Percentiles rank a stretch among this genome's conserved stretches.
Conservation (phyloP, 495 filamentous ascomycete genomes). For the Hamigera avellanea region DNA sequence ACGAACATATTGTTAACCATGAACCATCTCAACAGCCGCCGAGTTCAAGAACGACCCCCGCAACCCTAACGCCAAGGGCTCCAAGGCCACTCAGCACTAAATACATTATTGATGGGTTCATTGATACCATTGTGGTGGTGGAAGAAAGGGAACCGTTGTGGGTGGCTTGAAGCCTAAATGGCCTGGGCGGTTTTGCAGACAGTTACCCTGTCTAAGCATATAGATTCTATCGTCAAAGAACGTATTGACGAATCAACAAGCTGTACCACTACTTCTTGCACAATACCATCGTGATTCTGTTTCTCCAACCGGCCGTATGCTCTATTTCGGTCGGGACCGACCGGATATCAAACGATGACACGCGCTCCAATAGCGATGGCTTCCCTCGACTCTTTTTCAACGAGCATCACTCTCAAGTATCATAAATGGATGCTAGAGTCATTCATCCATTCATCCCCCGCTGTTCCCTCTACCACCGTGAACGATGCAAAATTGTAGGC, state of each 20-base stretch:
- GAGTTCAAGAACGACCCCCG: conserved; percentile 95
- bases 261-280: conserved; percentile 24
- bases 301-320: neutral
- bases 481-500: too few species aligned
- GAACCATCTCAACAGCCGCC: conserved; percentile 43
- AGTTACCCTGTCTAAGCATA: conserved; percentile 33
- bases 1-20: too few species aligned
- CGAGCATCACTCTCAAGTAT: too few species aligned
- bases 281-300: neutral
- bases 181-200: conserved; percentile 19
- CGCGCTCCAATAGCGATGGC: too few species aligned
- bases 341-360: too few species aligned
- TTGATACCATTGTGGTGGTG: conserved; percentile 5
- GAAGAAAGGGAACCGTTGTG: conserved; percentile 3
- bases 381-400: too few species aligned
- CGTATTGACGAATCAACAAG: conserved; percentile 34
- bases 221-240: conserved; percentile 29
- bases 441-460: too few species aligned
- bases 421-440: too few species aligned
- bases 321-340: too few species aligned
- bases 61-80: conserved; percentile 58
- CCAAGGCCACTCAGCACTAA: conserved; percentile 32
- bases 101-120: conserved; percentile 7
- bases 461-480: too few species aligned
- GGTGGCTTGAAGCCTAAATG: conserved; percentile 12